phyloP scores from a whole-genome alignment of 345 rosid genomes.

The Citrus sinensis region DVS_A1.0 CM039169.1:29081501-29082000 shows the following conservation, averaged over 20 bases:
- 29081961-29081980: too few relatives aligned
- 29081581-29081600: not conserved
- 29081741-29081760: conserved; percentile 27
- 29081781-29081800: conserved; percentile 6
- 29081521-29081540: too few relatives aligned
- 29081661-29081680: conserved; percentile 35
- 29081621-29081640: conserved; percentile 30
- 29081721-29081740: conserved; percentile 30
- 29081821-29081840: conserved; percentile 26
- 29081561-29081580: too few relatives aligned
- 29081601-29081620: not conserved
- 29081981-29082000: too few relatives aligned
- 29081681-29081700: conserved; percentile 34
- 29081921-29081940: too few relatives aligned
- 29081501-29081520: too few relatives aligned
- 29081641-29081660: conserved; percentile 40
- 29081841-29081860: not conserved
- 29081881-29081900: too few relatives aligned
- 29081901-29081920: too few relatives aligned
- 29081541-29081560: too few relatives aligned
- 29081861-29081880: not conserved
- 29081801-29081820: not conserved
- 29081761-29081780: conserved; percentile 47
- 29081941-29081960: not conserved
- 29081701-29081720: conserved; percentile 42